Evolutionary conservation across 2,329 filamentous ascomycete species (phyloP), one percentile per base, ranked within the genome.

Genomic region (Nemania serpens): DNA sequence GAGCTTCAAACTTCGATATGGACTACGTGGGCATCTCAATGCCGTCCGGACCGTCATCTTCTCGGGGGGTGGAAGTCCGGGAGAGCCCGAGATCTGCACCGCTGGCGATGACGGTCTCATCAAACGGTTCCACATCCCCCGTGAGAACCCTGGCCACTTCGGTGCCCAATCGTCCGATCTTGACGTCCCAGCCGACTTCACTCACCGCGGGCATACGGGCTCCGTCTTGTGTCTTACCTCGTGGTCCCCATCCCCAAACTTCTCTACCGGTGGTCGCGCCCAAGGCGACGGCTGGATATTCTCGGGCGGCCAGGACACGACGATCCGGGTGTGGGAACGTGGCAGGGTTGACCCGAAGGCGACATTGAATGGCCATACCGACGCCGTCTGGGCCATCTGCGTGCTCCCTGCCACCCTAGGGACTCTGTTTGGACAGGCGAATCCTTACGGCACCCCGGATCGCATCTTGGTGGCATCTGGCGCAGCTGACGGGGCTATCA

Each of bases 241-340:
- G 3, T 97, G 92, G 82, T 93, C 92, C 2, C 88, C 92, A 2
- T 89, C 91, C 1, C 91, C 91, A 25, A 95, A 91, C 71, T 97
- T 97, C 74, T 90, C 91, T 7, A 96, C 92, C 17, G 91, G 93
- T 37, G 93, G 93, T 6, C 87, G 93, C 64, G 91, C 91, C 7
- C 87, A 90, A 69, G 94, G 94, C 34, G 95, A 98, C 69, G 95
- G 95, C 29, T 99, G 95, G 95, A 93, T 99, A 66, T 99, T 99
- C 76, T 98, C 94, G 5, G 95, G 95, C 62, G 95, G 95, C 3
- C 93, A 97, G 74, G 95, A 99, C 75, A 88, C 91, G 17, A 96
- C 92, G 6, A 88, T 99, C 39, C 87, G 93, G 33, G 93, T 99
- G 0, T 99, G 95, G 95, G 94, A 99, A 76, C 87, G 93, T 52